These are phyloP conservation scores for Rhizophora mangle DNA, from an alignment of 345 rosid species.

Conservation along the genomic window DNA sequence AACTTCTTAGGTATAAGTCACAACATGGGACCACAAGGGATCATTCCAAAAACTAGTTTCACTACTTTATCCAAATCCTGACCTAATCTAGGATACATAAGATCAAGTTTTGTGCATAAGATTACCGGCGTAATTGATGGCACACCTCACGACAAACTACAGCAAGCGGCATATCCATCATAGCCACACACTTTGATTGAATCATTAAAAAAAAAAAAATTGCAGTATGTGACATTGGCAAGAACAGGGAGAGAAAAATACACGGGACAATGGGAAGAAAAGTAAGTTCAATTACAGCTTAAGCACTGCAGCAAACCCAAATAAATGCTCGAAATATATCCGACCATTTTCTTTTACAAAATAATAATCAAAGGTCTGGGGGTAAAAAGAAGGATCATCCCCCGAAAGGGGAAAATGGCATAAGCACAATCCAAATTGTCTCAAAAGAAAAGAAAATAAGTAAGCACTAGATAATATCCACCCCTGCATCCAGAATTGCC, in stretches of 20 bases:
- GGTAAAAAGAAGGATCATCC: neutral
- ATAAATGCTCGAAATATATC: neutral
- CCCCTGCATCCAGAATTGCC: constrained; percentile 8
- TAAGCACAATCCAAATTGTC: neutral
- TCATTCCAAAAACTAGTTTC: no score
- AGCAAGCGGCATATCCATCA: no score
- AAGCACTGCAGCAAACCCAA: neutral
- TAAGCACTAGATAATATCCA: constrained; percentile 2
- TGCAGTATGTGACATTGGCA: no score
- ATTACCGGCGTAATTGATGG: no score
- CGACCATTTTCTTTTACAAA: neutral
- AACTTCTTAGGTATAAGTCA: neutral
- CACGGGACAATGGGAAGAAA: neutral
- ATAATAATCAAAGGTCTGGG: neutral
- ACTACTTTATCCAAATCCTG: no score
- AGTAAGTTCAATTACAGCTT: neutral
- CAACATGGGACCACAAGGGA: no score
- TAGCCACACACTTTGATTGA: no score
- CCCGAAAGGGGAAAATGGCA: neutral
- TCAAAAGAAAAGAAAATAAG: neutral
- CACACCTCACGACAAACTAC: no score
- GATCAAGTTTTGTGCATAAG: no score
- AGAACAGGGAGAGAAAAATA: neutral
- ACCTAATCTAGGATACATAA: no score
- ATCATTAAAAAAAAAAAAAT: no score